These are phyloP conservation scores for Peronospora destructor DNA, from an alignment of 352 stramenopile species.

Conservation along the genomic window DNA sequence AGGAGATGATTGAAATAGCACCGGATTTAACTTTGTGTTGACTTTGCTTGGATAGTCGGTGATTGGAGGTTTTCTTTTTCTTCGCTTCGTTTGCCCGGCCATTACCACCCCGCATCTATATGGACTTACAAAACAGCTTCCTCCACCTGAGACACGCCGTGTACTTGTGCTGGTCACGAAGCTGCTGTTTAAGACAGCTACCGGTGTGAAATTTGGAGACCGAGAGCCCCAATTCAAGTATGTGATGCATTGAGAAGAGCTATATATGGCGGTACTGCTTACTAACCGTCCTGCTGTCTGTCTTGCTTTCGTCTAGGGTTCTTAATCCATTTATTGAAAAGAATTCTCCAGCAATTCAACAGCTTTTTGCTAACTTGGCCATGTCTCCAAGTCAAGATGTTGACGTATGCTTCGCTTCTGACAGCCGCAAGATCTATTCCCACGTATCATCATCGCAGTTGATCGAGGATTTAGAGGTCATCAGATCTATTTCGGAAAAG, in stretches of 20 bases:
- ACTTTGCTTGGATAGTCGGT: constrained; percentile 43
- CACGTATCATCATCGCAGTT: constrained; percentile 50
- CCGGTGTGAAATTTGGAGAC: constrained; percentile 79
- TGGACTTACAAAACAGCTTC: constrained; percentile 67
- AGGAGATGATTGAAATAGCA: not conserved
- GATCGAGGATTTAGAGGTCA: constrained; percentile 50
- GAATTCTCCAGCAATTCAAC: constrained; percentile 70
- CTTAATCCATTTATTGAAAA: constrained; percentile 85
- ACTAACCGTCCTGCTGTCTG: constrained; percentile 1
- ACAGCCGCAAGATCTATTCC: constrained; percentile 71
- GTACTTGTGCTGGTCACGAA: constrained; percentile 85
- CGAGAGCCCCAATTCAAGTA: constrained; percentile 78
- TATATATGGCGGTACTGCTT: not conserved
- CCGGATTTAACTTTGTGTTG: constrained; percentile 1
- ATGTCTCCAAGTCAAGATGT: constrained; percentile 56
- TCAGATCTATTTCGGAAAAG: constrained; percentile 60
- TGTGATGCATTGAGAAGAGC: constrained; percentile 1
- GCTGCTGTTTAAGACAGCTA: constrained; percentile 85
- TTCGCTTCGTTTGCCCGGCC: constrained; percentile 83
- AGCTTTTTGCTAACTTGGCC: constrained; percentile 69
- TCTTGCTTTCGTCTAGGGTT: constrained; percentile 32
- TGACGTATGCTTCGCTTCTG: constrained; percentile 63
- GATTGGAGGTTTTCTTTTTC: constrained; percentile 83
- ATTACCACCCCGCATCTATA: constrained; percentile 85
- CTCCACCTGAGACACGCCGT: constrained; percentile 57